A percentile compares a stretch with the other conserved stretches of the same genome.
Evolutionary conservation across 2,329 filamentous ascomycete species (phyloP).

Genomic region (Pleurostoma richardsiae): DNA sequence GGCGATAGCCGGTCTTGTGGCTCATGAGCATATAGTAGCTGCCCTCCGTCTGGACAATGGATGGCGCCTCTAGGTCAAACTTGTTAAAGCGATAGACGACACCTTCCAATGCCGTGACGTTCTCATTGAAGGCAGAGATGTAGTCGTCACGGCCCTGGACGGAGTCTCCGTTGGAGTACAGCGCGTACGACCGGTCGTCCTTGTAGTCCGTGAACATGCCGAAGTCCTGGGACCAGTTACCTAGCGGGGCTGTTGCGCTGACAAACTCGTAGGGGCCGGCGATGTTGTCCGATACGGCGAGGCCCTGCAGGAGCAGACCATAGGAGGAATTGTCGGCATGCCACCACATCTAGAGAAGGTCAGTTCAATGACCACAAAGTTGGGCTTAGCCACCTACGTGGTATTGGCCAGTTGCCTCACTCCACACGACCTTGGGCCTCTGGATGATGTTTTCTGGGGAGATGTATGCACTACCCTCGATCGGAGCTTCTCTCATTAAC

Average conservation of each 20-base stretch:
- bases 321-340: constrained; percentile 53
- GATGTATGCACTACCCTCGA: constrained; percentile 50
- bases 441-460: constrained; percentile 54
- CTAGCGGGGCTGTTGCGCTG: constrained; percentile 44
- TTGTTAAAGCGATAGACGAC: constrained; percentile 55
- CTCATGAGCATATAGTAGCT: constrained; percentile 55
- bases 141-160: constrained; percentile 49
- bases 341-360: constrained; percentile 34
- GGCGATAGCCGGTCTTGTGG: constrained; percentile 54
- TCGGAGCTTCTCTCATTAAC: constrained; percentile 28
- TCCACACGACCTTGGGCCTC: constrained; percentile 57
- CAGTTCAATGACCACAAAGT: too few relatives aligned
- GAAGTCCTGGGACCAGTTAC: constrained; percentile 56
- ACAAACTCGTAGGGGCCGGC: constrained; percentile 47
- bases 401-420: constrained; percentile 46
- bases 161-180: constrained; percentile 53
- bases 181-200: constrained; percentile 44
- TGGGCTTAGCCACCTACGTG: constrained; percentile 33
- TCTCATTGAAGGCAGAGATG: constrained; percentile 43
- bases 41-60: constrained; percentile 49
- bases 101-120: constrained; percentile 39
- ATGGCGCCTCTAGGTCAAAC: constrained; percentile 51
- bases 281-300: constrained; percentile 42
- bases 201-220: constrained; percentile 54
- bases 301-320: constrained; percentile 47